A percentile compares a stretch with the other conserved stretches of the same genome.
phyloP scores from a whole-genome alignment of 768 basidiomycete species.

The Neoboletus brunneissimus region DNA sequence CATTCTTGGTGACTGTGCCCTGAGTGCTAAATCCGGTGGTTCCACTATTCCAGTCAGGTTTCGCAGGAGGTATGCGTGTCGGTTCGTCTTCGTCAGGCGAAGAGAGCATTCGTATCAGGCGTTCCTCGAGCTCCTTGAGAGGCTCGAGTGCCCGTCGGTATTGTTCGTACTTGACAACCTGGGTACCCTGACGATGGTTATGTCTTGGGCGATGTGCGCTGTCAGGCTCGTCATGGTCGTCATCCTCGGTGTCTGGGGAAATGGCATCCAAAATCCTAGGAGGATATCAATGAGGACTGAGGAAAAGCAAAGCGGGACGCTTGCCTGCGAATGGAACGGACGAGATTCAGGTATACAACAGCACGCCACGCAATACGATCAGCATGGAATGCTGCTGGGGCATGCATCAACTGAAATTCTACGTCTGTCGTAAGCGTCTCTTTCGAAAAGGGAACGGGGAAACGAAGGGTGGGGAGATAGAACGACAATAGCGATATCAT shows the following conservation, averaged over 20 bases:
- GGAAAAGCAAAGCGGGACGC: constrained; percentile 19
- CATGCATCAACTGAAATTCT: constrained; percentile 85
- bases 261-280: constrained; percentile 71
- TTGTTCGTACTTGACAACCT: constrained; percentile 56
- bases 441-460: neutral
- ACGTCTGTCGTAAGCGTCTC: constrained; percentile 23
- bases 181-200: constrained; percentile 42
- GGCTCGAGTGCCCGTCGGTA: constrained; percentile 67
- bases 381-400: constrained; percentile 70
- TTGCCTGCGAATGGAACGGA: constrained; percentile 75
- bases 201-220: constrained; percentile 47
- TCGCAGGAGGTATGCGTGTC: constrained; percentile 48
- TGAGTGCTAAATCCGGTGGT: constrained; percentile 13
- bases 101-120: constrained; percentile 62
- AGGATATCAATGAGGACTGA: neutral
- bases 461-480: neutral
- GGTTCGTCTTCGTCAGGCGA: constrained; percentile 66
- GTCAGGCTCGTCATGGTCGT: constrained; percentile 56
- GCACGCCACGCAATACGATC: constrained; percentile 85
- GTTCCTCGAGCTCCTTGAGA: constrained; percentile 65
- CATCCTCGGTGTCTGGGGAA: constrained; percentile 56
- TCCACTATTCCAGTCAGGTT: constrained; percentile 39
- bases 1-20: constrained; percentile 30
- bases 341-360: constrained; percentile 85
- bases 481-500: constrained; percentile 2